Base-by-base conservation (phyloP, 768 basidiomycete genomes). In the Tylopilus sp. region DNA sequence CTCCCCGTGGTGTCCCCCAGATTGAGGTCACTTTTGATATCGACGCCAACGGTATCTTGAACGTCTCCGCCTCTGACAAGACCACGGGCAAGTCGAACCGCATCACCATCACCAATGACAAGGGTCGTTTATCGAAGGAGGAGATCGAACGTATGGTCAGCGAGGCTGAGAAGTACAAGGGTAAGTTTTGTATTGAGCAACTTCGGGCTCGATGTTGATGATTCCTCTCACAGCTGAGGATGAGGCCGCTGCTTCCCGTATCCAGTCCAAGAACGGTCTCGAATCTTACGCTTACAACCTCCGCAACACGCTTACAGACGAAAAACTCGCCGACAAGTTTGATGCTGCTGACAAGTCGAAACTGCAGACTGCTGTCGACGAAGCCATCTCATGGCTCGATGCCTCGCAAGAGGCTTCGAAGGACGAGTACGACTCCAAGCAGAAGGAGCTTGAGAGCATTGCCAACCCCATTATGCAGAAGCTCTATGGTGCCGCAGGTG, bases 1-100 rank as follows among this genome's bases (percentile, higher is more conserved):
- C 95, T 22, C 95, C 95, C 55, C 91, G 95, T 75, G 95, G 95
- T 77, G 93, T 95, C 60, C 95, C 95, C 65, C 95, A 97, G 65
- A 80, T 98, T 60, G 95, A 98, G 71, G 95, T 98, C 65, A 95
- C 92, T 40, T 98, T 98, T 66, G 93, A 95, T 73, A 88, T 95
- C 63, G 93, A 94, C 64, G 93, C 94, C 57, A 95, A 95, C 73
- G 91, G 92, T 77, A 93, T 95, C 67, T 71, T 95, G 67, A 97
- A 95, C 73, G 95, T 98, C 58, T 91, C 91, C 40, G 95, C 95
- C 4, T 76, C 86, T 38, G 94, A 98, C 75, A 97, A 95, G 80
- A 95, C 92, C 11, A 97, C 95, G 50, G 95, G 95, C 61, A 97
- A 98, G 76, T 92, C 90, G 49, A 91, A 85, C 71, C 87, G 89